These are phyloP conservation scores for Trematosphaeria pertusa DNA, from an alignment of 2,329 filamentous ascomycete genomes.

Conservation along the genomic window DNA sequence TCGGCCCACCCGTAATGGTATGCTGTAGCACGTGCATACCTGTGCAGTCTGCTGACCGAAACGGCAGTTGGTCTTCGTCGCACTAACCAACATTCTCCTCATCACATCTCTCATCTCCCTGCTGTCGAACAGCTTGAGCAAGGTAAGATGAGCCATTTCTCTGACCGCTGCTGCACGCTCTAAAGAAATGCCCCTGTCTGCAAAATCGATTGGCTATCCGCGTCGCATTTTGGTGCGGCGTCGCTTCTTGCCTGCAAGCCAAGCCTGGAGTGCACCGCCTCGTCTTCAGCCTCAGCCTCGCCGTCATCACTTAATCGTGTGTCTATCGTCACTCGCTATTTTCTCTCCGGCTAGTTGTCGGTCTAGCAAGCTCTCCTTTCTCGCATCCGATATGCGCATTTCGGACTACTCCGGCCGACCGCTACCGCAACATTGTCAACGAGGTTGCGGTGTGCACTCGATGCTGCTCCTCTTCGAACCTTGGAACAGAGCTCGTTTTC, in stretches of 20 bases:
- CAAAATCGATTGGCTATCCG: constrained; percentile 34
- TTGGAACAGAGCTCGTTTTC: too few species aligned
- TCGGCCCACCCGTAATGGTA: constrained; percentile 62
- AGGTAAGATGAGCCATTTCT: constrained; percentile 50
- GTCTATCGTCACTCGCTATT: too few species aligned
- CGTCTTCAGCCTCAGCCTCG: constrained; percentile 22
- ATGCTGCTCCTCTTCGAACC: neutral
- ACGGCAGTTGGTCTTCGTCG: constrained; percentile 72
- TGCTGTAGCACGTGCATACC: constrained; percentile 16
- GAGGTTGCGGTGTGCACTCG: neutral
- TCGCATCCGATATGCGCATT: too few species aligned
- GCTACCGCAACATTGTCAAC: too few species aligned
- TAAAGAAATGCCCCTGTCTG: constrained; percentile 1
- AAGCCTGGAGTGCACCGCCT: too few species aligned
- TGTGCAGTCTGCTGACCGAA: constrained; percentile 33
- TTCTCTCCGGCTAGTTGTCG: too few species aligned
- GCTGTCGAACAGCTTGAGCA: constrained; percentile 75
- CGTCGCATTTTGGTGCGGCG: constrained; percentile 4
- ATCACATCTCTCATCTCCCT: constrained; percentile 81
- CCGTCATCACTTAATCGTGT: constrained; percentile 13
- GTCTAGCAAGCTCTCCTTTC: too few species aligned
- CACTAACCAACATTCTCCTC: constrained; percentile 77
- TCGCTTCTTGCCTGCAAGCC: too few species aligned
- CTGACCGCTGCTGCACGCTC: constrained; percentile 24
- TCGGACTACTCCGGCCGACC: too few species aligned